Evolutionary conservation across 176 grass and related monocot species (phyloP).

Genomic region (Triticum monococcum): DNA sequence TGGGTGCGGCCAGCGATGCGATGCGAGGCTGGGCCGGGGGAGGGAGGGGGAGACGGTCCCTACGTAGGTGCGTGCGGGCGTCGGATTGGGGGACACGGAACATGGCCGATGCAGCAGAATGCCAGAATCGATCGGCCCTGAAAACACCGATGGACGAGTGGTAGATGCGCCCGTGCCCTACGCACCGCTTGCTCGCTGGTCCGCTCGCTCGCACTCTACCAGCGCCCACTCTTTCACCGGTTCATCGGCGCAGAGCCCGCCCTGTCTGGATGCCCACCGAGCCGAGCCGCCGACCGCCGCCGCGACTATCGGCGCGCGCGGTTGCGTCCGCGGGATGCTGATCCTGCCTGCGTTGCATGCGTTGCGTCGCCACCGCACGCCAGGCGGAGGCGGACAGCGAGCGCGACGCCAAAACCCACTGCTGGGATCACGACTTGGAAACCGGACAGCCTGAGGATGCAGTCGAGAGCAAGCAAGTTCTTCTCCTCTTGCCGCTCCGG

Average conservation of each 20-base stretch:
- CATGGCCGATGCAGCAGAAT: neutral
- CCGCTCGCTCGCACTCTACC: too few relatives aligned
- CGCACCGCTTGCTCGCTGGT: neutral
- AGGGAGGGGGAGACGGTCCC: neutral
- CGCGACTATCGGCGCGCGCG: too few relatives aligned
- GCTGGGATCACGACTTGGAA: neutral
- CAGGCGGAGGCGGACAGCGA: neutral
- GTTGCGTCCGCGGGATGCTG: neutral
- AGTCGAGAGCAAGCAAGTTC: neutral
- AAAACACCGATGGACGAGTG: neutral
- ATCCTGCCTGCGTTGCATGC: neutral
- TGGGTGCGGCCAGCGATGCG: neutral
- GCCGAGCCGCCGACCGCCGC: too few relatives aligned
- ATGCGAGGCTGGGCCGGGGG: neutral
- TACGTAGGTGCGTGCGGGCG: neutral
- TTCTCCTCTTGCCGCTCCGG: neutral
- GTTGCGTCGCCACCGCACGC: neutral
- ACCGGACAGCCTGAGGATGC: neutral
- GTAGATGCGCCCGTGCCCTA: neutral
- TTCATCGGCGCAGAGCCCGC: too few relatives aligned
- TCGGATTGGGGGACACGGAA: constrained; percentile 1
- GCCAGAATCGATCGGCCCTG: too few relatives aligned
- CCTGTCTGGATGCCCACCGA: too few relatives aligned
- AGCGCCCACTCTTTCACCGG: too few relatives aligned
- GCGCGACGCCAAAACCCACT: neutral